Evolutionary conservation across 2,329 filamentous ascomycete species (phyloP), one percentile per base, ranked within the genome.

Genomic region (Alternaria hordeiaustralica): DNA sequence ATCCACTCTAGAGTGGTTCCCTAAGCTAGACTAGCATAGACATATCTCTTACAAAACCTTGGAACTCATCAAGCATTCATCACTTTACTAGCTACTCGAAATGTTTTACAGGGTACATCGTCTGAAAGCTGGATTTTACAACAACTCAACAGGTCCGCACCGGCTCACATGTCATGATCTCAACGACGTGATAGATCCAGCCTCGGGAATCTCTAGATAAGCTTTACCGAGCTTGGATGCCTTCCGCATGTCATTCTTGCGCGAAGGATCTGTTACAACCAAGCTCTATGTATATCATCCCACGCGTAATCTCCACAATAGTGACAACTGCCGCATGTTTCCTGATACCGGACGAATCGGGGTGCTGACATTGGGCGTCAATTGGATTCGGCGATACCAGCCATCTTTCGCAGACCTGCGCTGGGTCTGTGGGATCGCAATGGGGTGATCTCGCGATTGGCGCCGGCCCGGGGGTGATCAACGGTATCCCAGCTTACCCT

Each of bases 401-500:
- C 62, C 62, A 61, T 51, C 47, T 54, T 25, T 47, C 18, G 30
- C 51, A 54, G 30, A 23, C 36, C 25, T 43, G 55, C 15, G 6
- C 10, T 28, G 28, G 45, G 44, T 25, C 47, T 30, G 23, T 28
- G 49, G 30, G 46, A 55, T 41, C 55, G 59, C 25, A 55, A 56
- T 61, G 46, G 59, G 53, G 55, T 54, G 36, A 62, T 62, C 18
- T 54, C 44, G 49, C 60, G 66, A 67, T 61, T 60, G 44, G 57
- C 49, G 55, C 45, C 60, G 64, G 36, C 36, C 36, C n/a, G 36
- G 36, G 33, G 64, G 63, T 62, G 64, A 69, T 67, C 60, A 56
- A 59, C 67, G 68, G 59, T 60, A 65, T 63, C 64, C 60, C 50
- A 61, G 68, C 28, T 49, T 47, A 53, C 44, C 30, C 28, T 45